Conservation (phyloP, 1,139 yeast species). For the Hansenula sp. region DNA sequence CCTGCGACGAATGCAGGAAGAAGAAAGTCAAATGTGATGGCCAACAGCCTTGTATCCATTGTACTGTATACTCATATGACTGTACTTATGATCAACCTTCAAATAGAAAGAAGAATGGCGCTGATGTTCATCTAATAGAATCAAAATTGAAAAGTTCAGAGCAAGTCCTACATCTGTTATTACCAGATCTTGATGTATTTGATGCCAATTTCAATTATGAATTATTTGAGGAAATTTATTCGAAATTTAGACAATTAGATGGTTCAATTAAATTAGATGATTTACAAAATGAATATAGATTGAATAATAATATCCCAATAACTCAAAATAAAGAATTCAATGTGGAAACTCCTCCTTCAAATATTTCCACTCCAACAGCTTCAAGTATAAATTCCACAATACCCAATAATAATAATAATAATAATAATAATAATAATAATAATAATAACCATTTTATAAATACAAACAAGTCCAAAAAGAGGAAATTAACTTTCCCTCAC, state of each 20-base stretch:
- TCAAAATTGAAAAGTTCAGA: conserved; percentile 32
- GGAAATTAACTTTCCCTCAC: conserved; percentile 15
- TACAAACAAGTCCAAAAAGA: conserved; percentile 11
- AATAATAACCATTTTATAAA: not conserved
- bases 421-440: not conserved
- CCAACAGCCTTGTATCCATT: conserved; percentile 88
- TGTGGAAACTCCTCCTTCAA: not conserved
- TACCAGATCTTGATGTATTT: conserved; percentile 51
- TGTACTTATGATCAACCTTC: conserved; percentile 81
- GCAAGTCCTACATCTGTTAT: conserved; percentile 35
- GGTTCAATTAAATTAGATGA: conserved; percentile 5
- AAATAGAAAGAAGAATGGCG: conserved; percentile 43
- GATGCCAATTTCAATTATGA: conserved; percentile 44
- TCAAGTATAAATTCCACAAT: conserved; percentile 2
- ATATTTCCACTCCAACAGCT: conserved; percentile 1
- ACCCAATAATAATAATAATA: not conserved
- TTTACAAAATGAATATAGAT: conserved; percentile 10
- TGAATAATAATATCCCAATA: not conserved
- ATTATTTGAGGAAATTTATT: conserved; percentile 30
- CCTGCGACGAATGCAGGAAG: conserved; percentile 83
- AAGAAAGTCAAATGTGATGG: conserved; percentile 94
- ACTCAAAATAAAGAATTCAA: not conserved
- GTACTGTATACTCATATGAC: conserved; percentile 80
- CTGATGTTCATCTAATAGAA: conserved; percentile 32
- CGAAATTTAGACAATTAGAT: conserved; percentile 1